phyloP scores from a whole-genome alignment of 1,284 basidiomycete species.

The Phlebopus sp. region DNA sequence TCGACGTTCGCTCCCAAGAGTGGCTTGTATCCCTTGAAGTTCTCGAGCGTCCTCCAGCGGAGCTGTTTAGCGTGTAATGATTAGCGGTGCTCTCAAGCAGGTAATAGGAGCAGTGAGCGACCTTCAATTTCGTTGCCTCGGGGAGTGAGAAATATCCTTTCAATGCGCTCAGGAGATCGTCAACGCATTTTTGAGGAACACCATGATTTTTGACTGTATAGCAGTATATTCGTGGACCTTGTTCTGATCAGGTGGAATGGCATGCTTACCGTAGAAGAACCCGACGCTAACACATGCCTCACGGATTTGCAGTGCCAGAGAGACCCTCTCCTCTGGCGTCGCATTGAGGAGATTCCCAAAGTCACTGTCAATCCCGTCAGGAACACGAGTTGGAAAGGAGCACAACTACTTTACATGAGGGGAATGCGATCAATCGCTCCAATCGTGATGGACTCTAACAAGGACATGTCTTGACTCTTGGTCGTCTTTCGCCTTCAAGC shows the following conservation, averaged over 20 bases:
- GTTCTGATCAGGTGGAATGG: not conserved
- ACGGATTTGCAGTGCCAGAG: constrained; percentile 52
- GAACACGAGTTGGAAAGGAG: not conserved
- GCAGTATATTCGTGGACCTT: constrained; percentile 23
- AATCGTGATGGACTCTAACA: not conserved
- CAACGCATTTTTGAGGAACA: constrained; percentile 51
- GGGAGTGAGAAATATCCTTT: constrained; percentile 64
- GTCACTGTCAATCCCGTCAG: constrained; percentile 45
- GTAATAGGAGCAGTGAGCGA: constrained; percentile 21
- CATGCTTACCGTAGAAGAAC: constrained; percentile 66
- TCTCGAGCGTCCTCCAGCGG: constrained; percentile 62
- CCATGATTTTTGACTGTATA: constrained; percentile 69
- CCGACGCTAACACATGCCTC: constrained; percentile 76
- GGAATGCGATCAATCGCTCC: constrained; percentile 50
- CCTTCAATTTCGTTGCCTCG: constrained; percentile 57
- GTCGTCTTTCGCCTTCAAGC: not conserved
- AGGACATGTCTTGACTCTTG: not conserved
- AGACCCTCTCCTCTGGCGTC: constrained; percentile 44
- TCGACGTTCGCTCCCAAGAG: constrained; percentile 61
- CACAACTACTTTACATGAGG: constrained; percentile 40
- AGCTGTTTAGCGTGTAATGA: constrained; percentile 38
- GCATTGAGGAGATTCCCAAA: constrained; percentile 45
- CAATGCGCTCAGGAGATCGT: constrained; percentile 44
- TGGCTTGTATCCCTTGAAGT: constrained; percentile 74
- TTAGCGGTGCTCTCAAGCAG: not conserved